Evolutionary conservation across 495 filamentous ascomycete species (phyloP).

Genomic region (Neurospora discreta): DNA sequence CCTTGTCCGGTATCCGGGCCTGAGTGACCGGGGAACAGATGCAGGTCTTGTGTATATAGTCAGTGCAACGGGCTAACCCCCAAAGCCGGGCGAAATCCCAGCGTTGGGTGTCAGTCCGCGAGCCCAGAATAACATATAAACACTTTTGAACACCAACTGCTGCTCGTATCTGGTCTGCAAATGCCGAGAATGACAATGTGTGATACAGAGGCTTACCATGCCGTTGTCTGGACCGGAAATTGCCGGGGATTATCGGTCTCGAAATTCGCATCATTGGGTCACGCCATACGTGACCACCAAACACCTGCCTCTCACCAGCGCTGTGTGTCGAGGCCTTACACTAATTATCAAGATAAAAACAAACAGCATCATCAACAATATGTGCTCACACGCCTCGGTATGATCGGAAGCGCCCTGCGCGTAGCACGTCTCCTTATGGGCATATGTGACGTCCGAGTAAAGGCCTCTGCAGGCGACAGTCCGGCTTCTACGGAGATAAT

Average conservation of each 20-base stretch:
- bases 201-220: background rate
- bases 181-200: background rate
- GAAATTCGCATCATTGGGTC: background rate
- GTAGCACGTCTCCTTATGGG: background rate
- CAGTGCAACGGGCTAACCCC: background rate
- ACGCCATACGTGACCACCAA: background rate
- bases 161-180: background rate
- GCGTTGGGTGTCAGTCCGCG: background rate
- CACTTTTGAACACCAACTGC: background rate
- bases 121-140: background rate
- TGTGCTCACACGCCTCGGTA: background rate
- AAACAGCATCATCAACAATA: background rate
- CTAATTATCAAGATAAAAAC: background rate
- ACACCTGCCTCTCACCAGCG: background rate
- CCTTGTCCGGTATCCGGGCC: background rate
- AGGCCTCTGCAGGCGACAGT: background rate
- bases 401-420: background rate
- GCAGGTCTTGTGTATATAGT: background rate
- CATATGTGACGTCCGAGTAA: background rate
- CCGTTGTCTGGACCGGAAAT: background rate
- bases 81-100: background rate
- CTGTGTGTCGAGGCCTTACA: background rate
- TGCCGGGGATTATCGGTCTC: background rate
- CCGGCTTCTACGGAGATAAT: background rate
- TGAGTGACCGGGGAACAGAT: background rate